Evolutionary conservation across 495 filamentous ascomycete species (phyloP), one percentile per base, ranked within the genome.

Genomic region (Trichoderma asperelloides): DNA sequence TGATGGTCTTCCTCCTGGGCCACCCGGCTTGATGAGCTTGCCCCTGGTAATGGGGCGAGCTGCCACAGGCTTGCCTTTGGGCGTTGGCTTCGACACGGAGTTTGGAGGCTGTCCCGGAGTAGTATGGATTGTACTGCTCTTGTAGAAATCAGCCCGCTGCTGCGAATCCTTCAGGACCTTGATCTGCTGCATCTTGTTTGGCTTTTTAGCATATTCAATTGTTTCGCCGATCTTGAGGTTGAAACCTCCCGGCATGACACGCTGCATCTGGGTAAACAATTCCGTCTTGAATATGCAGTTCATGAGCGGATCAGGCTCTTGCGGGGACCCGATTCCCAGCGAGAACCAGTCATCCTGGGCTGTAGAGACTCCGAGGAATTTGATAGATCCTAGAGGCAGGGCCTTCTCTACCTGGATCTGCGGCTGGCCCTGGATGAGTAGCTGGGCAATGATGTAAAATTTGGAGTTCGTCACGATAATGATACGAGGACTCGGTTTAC

Each of bases 151-250:
- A 49, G 88, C 85, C n/a, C 87, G 81, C 15, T 82, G 82, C 6
- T 91, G 86, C 2, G 83, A 79, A 73, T 99, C 96, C 77, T 96
- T 97, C 68, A 96, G 72, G 2, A 88, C 90, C 81, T 98, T 98
- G 70, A 99, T 88, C 2, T 84, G 71, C 55, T 91, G 87, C 72
- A 90, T 83, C 81, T 99, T 99, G 41, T 92, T 92, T 3, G 96
- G 96, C 79, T 99, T 99, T 85, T 98, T 99, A 72, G 93, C 92
- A 76, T 95, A 99, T 74, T 97, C 92, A 73, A 99, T 93, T 1
- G 84, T 84, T 39, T 93, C 87, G 18, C 80, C 86, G 67, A 98
- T 91, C 80, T 90, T 91, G 66, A 98, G 75, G 73, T 90, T 90
- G 72, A 95, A 81, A 11, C 89, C 86, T 13, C 89, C 93, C 0